These are phyloP conservation scores for Clohesyomyces aquaticus DNA, from an alignment of 495 filamentous ascomycete genomes.

Conservation along the genomic window DNA sequence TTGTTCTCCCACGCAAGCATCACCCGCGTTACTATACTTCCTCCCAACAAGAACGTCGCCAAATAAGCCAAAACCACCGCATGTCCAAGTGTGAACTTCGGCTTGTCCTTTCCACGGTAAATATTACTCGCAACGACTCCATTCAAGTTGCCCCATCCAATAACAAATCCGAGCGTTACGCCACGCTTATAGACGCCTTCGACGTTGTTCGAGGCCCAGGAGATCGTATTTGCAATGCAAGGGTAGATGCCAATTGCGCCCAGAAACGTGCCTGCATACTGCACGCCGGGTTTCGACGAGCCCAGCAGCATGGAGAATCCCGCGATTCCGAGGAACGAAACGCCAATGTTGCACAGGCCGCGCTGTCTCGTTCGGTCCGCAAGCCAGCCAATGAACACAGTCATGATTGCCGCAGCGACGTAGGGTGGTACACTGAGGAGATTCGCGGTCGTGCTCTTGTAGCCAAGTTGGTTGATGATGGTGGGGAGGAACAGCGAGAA, in stretches of 20 bases:
- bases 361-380: slow-evolving; percentile 79
- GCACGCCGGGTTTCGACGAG: slow-evolving; percentile 60
- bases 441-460: slow-evolving; percentile 69
- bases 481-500: slow-evolving; percentile 90
- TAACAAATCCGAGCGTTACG: slow-evolving; percentile 78
- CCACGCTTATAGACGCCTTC: slow-evolving; percentile 94
- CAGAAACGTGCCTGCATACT: slow-evolving; percentile 84
- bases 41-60: slow-evolving; percentile 61
- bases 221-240: slow-evolving; percentile 86
- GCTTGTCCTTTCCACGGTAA: slow-evolving; percentile 60
- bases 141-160: slow-evolving; percentile 84
- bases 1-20: slow-evolving; percentile 69
- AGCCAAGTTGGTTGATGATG: slow-evolving; percentile 79
- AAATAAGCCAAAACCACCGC: slow-evolving; percentile 64
- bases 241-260: slow-evolving; percentile 92
- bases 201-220: slow-evolving; percentile 86
- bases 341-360: slow-evolving; percentile 78
- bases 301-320: slow-evolving; percentile 82
- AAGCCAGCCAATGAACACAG: slow-evolving; percentile 73
- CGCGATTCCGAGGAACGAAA: slow-evolving; percentile 70
- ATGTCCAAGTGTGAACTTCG: slow-evolving; percentile 62
- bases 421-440: slow-evolving; percentile 89
- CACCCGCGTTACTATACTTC: slow-evolving; percentile 65
- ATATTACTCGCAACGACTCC: slow-evolving; percentile 81
- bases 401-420: slow-evolving; percentile 76